Evolutionary conservation across 2,329 filamentous ascomycete species (phyloP).

Genomic region (Colletotrichum kahawae): DNA sequence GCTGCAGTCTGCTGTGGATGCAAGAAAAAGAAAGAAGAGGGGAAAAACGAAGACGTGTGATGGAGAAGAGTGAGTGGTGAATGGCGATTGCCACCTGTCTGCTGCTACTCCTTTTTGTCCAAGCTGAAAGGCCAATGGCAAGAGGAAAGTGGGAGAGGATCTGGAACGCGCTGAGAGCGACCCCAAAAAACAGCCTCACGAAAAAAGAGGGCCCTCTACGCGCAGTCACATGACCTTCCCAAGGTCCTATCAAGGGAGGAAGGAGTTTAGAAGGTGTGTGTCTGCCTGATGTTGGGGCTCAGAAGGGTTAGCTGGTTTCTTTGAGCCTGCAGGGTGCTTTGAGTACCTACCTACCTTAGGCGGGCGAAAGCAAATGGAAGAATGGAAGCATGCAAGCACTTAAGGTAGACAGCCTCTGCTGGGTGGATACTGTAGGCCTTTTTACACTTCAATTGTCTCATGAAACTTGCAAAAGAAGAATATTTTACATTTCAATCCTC

Average conservation of each 20-base stretch:
- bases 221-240: conserved; percentile 18
- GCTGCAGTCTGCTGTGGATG: neutral
- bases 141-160: neutral
- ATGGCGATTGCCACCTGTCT: neutral
- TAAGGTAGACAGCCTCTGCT: neutral
- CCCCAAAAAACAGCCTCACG: neutral
- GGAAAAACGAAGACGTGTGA: neutral
- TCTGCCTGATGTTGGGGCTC: neutral
- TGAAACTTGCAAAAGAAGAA: neutral
- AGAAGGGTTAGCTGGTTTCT: neutral
- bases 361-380: neutral
- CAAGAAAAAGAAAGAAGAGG: neutral
- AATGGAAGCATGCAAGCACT: neutral
- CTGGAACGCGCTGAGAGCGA: neutral
- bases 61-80: neutral
- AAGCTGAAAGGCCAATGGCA: neutral
- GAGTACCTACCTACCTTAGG: neutral
- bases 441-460: neutral
- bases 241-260: neutral
- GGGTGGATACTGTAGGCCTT: neutral
- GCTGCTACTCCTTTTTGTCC: neutral
- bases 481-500: neutral
- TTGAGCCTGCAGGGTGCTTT: neutral
- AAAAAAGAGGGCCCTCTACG: conserved; percentile 6
- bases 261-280: neutral